Evolutionary conservation across 768 basidiomycete species (phyloP), one percentile per base, ranked within the genome.

Genomic region (Russula foetens): DNA sequence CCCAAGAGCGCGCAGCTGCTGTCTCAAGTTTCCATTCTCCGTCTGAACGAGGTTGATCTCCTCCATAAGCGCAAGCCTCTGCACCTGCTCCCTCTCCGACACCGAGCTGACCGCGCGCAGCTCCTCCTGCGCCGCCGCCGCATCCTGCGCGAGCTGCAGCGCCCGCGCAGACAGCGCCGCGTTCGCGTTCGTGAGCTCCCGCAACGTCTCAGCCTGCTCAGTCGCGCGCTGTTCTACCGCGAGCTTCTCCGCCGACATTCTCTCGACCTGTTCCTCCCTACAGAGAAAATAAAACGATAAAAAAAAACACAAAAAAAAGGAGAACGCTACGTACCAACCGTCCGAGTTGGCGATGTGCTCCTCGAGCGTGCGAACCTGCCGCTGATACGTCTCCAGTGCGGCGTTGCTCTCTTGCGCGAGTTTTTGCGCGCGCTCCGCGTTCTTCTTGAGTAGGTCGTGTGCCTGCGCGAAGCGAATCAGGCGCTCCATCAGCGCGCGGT

Each of bases 391-490:
- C 76, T 92, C 91, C 44, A 97, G 73, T 26, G 87, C 90, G 21
- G 69, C 71, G 60, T 83, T 85, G 43, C 87, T 89, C 53, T 94
- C 93, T 71, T 88, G 85, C 4, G 91, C 90, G 29, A 96, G 79
- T 72, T 92, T 92, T 77, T 94, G 89, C 23, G 92, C 93, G 51
- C 92, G 79, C 68, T 92, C 92, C 21, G 92, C 92, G 69, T 93
- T 94, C 75, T 86, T 89, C 80, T 93, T 96, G 62, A 96, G 79
- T 64, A 95, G 69, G 65, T 96, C 93, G 60, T 95, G 88, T 52
- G 92, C 90, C 71, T 91, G 86, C 2, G 90, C 93, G 66, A 92
- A 89, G 26, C 91, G 83, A 53, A 92, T 76, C 41, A 94, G 75
- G 33, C 93, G 81, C 71, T 92, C 89, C 62, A 94, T 91, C 61